A percentile compares a stretch with the other conserved stretches of the same genome.
Conservation (phyloP, 139 green algal genomes). For the Raphidocelis subcapitata region DNA sequence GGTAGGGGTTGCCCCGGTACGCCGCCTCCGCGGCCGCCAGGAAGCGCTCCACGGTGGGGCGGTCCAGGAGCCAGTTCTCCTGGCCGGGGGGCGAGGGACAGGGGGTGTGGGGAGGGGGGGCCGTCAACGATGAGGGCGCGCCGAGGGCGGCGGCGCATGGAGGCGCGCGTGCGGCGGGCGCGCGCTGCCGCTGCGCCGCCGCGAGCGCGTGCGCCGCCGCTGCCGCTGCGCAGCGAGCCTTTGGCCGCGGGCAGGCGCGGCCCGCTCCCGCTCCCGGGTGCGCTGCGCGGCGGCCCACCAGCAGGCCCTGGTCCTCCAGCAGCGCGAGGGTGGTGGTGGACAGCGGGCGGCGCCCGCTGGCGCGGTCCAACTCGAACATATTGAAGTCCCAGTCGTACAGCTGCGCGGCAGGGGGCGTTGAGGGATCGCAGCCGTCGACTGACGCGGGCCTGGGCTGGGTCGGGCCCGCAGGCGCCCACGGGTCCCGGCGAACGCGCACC, state of each 20-base stretch:
- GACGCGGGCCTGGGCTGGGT: too few relatives aligned
- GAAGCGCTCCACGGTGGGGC: constrained; percentile 44
- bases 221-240: too few relatives aligned
- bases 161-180: too few relatives aligned
- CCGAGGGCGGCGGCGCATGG: too few relatives aligned
- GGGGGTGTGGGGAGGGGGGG: neutral
- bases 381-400: constrained; percentile 57
- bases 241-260: too few relatives aligned
- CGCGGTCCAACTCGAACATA: constrained; percentile 42
- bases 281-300: constrained; percentile 30
- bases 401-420: too few relatives aligned
- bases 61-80: constrained; percentile 57
- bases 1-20: constrained; percentile 61
- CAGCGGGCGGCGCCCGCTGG: constrained; percentile 34
- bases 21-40: constrained; percentile 41
- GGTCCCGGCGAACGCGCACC: too few relatives aligned
- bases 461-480: too few relatives aligned
- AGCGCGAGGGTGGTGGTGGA: constrained; percentile 45
- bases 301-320: constrained; percentile 48
- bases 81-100: constrained; percentile 26
- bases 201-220: too few relatives aligned
- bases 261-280: too few relatives aligned
- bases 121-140: neutral
- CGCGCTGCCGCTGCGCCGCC: too few relatives aligned
- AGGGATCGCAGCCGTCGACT: too few relatives aligned